Conservation (phyloP, 2,329 filamentous ascomycete genomes). For the Proliferodiscus dingleyae region DNA sequence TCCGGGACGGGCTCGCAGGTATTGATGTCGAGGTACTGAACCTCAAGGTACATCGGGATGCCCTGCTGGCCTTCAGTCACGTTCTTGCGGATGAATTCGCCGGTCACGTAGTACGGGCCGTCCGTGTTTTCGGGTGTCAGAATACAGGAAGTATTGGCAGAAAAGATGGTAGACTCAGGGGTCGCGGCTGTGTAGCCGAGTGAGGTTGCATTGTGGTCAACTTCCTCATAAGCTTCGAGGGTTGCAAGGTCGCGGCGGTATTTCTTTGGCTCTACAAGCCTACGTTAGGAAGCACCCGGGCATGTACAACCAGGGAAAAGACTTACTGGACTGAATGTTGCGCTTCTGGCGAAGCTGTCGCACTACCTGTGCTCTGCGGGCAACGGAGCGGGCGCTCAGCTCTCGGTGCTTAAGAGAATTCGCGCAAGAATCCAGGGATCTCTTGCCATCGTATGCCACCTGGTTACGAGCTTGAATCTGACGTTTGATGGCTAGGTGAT, state of each 20-base stretch:
- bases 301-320: background rate
- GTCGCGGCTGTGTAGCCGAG: slow-evolving; percentile 31
- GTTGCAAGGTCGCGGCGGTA: slow-evolving; percentile 21
- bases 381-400: slow-evolving; percentile 31
- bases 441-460: slow-evolving; percentile 18
- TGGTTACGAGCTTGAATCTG: slow-evolving; percentile 21
- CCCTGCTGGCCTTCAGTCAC: slow-evolving; percentile 32
- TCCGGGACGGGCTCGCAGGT: slow-evolving; percentile 36
- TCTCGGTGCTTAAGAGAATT: slow-evolving; percentile 34
- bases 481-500: slow-evolving; percentile 17
- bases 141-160: slow-evolving; percentile 41
- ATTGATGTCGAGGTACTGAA: slow-evolving; percentile 37
- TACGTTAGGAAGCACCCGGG: background rate
- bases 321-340: slow-evolving; percentile 16
- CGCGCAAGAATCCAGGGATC: slow-evolving; percentile 33
- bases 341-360: slow-evolving; percentile 32
- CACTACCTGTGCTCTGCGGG: slow-evolving; percentile 32
- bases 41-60: slow-evolving; percentile 35
- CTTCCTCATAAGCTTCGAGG: slow-evolving; percentile 19
- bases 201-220: slow-evolving; percentile 19
- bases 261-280: slow-evolving; percentile 17
- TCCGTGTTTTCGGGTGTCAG: slow-evolving; percentile 46
- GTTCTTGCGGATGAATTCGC: slow-evolving; percentile 35
- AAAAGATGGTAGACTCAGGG: slow-evolving; percentile 36
- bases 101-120: slow-evolving; percentile 45